phyloP scores from a whole-genome alignment of 305 asterid species.

The Nicotiana rustica region DNA sequence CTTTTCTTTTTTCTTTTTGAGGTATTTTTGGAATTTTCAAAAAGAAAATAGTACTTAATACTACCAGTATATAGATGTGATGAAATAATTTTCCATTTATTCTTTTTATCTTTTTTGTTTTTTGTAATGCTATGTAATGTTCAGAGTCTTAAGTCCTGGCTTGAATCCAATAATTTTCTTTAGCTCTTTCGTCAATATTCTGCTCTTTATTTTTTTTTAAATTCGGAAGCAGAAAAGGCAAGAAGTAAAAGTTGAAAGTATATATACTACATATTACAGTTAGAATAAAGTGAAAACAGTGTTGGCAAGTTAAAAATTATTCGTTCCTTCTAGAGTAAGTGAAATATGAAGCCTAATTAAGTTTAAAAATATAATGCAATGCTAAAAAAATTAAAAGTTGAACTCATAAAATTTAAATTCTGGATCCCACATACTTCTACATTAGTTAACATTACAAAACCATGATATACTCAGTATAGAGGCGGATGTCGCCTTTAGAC shows the following conservation, averaged over 20 bases:
- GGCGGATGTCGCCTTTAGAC: no score
- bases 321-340: background rate
- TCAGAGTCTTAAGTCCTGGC: background rate
- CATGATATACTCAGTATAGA: no score
- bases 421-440: no score
- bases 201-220: background rate
- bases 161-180: background rate
- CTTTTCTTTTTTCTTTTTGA: background rate
- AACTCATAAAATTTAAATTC: no score
- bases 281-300: background rate
- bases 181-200: background rate
- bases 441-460: no score
- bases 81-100: constrained; percentile 6
- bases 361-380: no score
- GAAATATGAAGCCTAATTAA: background rate
- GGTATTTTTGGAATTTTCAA: background rate
- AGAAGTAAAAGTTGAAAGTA: background rate
- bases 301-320: background rate
- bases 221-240: background rate
- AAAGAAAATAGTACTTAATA: background rate
- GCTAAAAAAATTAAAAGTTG: no score
- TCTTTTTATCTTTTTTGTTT: background rate
- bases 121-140: background rate
- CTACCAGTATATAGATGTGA: constrained; percentile 4
- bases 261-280: background rate